Base-by-base conservation (phyloP, 164 flowering plant genomes). In the Chimonanthus praecox region DNA sequence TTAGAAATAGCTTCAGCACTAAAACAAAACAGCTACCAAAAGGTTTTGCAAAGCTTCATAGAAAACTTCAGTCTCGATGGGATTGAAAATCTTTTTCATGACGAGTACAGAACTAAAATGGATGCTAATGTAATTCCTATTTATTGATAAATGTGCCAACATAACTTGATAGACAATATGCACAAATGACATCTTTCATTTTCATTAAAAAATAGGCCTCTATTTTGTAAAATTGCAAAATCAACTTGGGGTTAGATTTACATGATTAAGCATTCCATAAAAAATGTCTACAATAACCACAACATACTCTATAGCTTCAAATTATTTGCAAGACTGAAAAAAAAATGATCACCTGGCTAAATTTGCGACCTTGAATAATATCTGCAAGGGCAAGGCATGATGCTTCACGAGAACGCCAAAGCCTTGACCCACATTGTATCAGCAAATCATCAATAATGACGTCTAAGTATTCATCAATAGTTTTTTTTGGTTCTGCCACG, bases 381-480 rank as follows among this genome's bases (percentile, higher is more conserved):
- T 95, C 99, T 16, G 97, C 91, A 84, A 95, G 90, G 74, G 99
- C 98, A 82, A 88, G 88, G 83, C 98, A 95, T 46, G 99, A 95
- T 75, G 97, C 90, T 84, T 93, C 97, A 54, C 97, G 92, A 13
- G 98, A 90, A 58, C 97, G 97, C 99, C 99, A 95, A 76, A 93
- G 92, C 85, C 99, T 85, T 71, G 98, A 90, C 60, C 95, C 99
- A 82, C 92, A 85, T 83, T 95, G 98, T 21, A 67, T 47, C 76
- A 95, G 73, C 47, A 95, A 79, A 84, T 95, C 99, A 75, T 90
- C 93, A 70, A 95, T 67, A 74, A 95, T 89, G 58, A 82, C 84
- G 73, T 92, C 97, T 74, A 92, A 80, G 78, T 92, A 82, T 58
- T 92, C 97, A 83, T 95, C 98, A 79, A 95, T 86, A 6, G 98